phyloP scores from a whole-genome alignment of 371 early-diverging fungal genomes.

The Parasitella parasitica region DNA sequence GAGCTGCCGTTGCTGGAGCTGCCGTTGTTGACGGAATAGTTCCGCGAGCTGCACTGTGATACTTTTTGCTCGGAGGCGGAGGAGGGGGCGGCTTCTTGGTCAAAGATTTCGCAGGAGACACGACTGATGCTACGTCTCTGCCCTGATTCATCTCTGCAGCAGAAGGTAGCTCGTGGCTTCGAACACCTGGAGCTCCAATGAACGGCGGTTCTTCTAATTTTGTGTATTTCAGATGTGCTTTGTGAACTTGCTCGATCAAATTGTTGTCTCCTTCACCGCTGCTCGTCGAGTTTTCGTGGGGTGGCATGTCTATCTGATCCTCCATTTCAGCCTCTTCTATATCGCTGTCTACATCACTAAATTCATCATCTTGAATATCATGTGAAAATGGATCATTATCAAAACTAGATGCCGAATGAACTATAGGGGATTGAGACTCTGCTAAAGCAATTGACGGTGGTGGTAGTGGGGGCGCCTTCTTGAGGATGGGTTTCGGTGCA shows the following conservation, averaged over 20 bases:
- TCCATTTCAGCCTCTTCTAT: conserved; percentile 10
- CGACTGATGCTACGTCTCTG: neutral
- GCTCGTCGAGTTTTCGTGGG: neutral
- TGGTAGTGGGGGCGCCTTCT: neutral
- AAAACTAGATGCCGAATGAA: neutral
- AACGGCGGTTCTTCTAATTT: conserved; percentile 25
- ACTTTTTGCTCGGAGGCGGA: conserved; percentile 44
- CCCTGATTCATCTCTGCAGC: neutral
- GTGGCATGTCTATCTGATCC: neutral
- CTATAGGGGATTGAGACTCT: neutral
- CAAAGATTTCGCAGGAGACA: neutral
- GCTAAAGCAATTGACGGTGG: neutral
- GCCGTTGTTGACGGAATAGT: neutral
- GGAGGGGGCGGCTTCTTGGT: conserved; percentile 33
- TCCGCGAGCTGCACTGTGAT: conserved; percentile 29
- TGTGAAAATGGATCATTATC: neutral
- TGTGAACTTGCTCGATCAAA: conserved; percentile 25
- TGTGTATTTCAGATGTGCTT: conserved; percentile 25
- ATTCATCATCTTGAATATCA: neutral
- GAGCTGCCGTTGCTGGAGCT: neutral
- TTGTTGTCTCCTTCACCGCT: conserved; percentile 7
- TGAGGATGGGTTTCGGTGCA: neutral
- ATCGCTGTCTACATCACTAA: conserved; percentile 12
- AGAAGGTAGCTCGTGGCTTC: conserved; percentile 5
- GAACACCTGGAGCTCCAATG: conserved; percentile 10